These are phyloP conservation scores for Boletales sp. DNA, from an alignment of 768 basidiomycete species.

Conservation along the genomic window DNA sequence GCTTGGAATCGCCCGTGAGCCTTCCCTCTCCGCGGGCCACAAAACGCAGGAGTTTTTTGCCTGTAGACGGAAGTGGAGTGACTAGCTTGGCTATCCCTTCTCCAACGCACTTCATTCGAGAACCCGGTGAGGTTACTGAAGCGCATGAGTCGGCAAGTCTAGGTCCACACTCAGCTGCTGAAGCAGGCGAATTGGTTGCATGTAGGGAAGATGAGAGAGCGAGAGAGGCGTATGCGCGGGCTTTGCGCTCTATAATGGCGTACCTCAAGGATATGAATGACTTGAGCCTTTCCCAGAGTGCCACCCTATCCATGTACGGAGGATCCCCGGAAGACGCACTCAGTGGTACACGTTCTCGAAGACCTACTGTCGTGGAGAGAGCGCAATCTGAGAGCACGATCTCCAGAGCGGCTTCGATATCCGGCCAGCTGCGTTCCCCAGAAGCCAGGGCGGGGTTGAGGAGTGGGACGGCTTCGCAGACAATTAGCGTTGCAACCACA, in stretches of 20 bases:
- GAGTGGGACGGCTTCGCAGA: conserved; percentile 58
- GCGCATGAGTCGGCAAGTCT: conserved; percentile 25
- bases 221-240: conserved; percentile 71
- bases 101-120: conserved; percentile 56
- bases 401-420: conserved; percentile 45
- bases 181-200: conserved; percentile 38
- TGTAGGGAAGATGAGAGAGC: conserved; percentile 70
- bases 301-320: conserved; percentile 58
- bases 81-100: conserved; percentile 63
- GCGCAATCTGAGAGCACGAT: conserved; percentile 46
- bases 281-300: conserved; percentile 62
- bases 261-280: conserved; percentile 97
- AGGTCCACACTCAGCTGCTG: conserved; percentile 47
- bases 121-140: conserved; percentile 37
- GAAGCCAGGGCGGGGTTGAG: conserved; percentile 63
- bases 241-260: conserved; percentile 89
- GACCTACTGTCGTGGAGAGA: conserved; percentile 64
- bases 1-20: too few species aligned
- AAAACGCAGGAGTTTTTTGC: conserved; percentile 87
- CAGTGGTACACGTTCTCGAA: conserved; percentile 46
- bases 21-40: conserved; percentile 43
- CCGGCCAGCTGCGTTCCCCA: conserved; percentile 58
- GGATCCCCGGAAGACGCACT: conserved; percentile 42
- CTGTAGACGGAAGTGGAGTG: conserved; percentile 66
- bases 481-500: conserved; percentile 67